These are phyloP conservation scores for Vigna angularis DNA, from an alignment of 306 rosid species.

Conservation along the genomic window DNA sequence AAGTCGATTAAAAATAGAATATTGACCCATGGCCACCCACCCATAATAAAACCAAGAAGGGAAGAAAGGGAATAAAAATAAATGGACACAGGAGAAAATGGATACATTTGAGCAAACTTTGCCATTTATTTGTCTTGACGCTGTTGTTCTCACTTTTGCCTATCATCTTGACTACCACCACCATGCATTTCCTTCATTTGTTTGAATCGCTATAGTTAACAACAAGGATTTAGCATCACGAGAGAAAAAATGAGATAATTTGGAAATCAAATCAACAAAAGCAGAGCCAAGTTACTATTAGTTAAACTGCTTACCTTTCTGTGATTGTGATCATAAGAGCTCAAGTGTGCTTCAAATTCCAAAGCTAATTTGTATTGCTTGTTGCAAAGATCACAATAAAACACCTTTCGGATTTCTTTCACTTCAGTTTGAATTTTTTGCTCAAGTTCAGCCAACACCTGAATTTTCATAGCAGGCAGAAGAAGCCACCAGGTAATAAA, in stretches of 20 bases:
- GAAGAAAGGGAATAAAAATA: neutral
- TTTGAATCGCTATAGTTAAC: constrained; percentile 77
- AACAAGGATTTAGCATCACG: constrained; percentile 23
- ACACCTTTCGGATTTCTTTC: constrained; percentile 93
- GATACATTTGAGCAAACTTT: constrained; percentile 88
- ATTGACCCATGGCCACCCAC: neutral
- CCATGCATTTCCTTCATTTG: constrained; percentile 99
- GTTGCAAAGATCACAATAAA: constrained; percentile 97
- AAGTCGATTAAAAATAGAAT: neutral
- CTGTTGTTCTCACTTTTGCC: constrained; percentile 92
- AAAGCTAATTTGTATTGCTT: constrained; percentile 95
- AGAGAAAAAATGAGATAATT: neutral
- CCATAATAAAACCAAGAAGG: neutral
- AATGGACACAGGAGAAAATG: neutral
- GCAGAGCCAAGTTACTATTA: constrained; percentile 21
- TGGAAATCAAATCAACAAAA: constrained; percentile 12
- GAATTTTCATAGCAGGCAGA: constrained; percentile 99
- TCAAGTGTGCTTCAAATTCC: constrained; percentile 95
- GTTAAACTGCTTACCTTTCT: constrained; percentile 64
- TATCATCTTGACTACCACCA: constrained; percentile 82
- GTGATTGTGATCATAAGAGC: constrained; percentile 97
- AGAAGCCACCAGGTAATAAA: constrained; percentile 99
- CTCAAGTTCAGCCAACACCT: constrained; percentile 98
- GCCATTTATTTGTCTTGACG: constrained; percentile 91
- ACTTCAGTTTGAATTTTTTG: constrained; percentile 96